These are phyloP conservation scores for Colletotrichum sp. DNA, from an alignment of 2,329 filamentous ascomycete genomes.

Conservation along the genomic window DNA sequence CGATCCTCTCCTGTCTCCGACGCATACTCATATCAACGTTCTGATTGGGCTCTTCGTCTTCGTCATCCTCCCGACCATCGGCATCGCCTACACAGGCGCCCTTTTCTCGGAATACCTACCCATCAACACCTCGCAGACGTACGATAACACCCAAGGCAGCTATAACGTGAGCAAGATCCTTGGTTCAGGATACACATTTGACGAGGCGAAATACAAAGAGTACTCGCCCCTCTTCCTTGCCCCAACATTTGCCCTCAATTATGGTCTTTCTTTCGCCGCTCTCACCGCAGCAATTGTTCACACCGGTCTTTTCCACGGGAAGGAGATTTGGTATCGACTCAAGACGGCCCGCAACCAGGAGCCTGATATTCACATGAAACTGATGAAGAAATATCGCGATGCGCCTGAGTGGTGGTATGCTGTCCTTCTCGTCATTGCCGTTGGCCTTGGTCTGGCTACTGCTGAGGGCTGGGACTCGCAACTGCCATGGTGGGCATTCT, in stretches of 20 bases:
- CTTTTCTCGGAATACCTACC: constrained; percentile 60
- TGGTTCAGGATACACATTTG: constrained; percentile 57
- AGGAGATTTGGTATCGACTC: constrained; percentile 42
- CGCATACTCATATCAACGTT: constrained; percentile 12
- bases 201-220: constrained; percentile 63
- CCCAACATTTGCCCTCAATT: constrained; percentile 54
- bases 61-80: constrained; percentile 38
- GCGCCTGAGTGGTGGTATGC: constrained; percentile 66
- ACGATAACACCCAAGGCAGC: constrained; percentile 58
- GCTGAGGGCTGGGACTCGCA: constrained; percentile 62
- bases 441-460: constrained; percentile 54
- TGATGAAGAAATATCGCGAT: constrained; percentile 62
- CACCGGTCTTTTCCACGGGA: constrained; percentile 56
- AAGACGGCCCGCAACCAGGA: constrained; percentile 50
- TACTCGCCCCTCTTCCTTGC: constrained; percentile 38
- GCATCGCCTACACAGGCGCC: constrained; percentile 49
- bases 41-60: constrained; percentile 6
- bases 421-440: constrained; percentile 51
- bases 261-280: constrained; percentile 49
- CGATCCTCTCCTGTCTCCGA: constrained; percentile 30
- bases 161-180: constrained; percentile 61
- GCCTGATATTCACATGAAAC: constrained; percentile 60
- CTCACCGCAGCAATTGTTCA: constrained; percentile 59
- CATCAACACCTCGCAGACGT: constrained; percentile 57
- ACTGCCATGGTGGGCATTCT: constrained; percentile 41